Base-by-base conservation (phyloP, 352 stramenopile species). In the Pythium insidiosum region DNA sequence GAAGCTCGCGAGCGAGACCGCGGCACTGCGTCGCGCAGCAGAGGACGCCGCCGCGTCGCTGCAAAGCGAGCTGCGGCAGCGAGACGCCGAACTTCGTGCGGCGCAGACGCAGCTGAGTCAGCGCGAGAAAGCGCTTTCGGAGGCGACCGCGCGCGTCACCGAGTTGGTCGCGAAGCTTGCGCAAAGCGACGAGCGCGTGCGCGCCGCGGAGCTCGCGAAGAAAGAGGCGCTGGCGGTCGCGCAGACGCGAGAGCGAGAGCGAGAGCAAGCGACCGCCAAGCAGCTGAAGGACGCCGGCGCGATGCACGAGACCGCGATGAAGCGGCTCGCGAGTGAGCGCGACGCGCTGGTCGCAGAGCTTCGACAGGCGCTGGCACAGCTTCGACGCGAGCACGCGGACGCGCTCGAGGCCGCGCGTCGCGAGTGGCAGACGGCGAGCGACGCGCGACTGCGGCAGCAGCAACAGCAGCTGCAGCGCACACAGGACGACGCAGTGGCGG, bases 191-290 rank as follows among this genome's bases (percentile, higher is more conserved):
- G 60, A 67, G 2, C 56, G 74, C n/a, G n/a, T n/a, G 42, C 38
- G 68, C 2, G 28, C 53, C 11, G 37, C 38, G 5, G n/a, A 68
- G 9, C 42, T 65, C 16, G 16, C 43, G 1, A 48, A 69, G 23
- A 65, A 67, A 23, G 64, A 75, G 1, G 40, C 43, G 15, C 52
- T 66, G 18, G 45, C 61, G 16, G 68, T 53, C 1, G 43, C 47
- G 1, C 51, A 63, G 9, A 65, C 71, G n/a, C 41, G 38, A 0
- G 61, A 73, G 34, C 70, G 75, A 25, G 63, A 83, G 11, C 61
- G 63, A 21, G 65, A 83, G 24, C 57, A 72, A 21, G 35, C 51
- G 19, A 44, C 70, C 9, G 42, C 62, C 16, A 75, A 63, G 23
- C 58, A 70, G 40, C 23, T 81, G 16, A 50, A 67, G 31, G 64